phyloP scores from a whole-genome alignment of 2,329 filamentous ascomycete species.

The Sarocladium kiliense region DNA sequence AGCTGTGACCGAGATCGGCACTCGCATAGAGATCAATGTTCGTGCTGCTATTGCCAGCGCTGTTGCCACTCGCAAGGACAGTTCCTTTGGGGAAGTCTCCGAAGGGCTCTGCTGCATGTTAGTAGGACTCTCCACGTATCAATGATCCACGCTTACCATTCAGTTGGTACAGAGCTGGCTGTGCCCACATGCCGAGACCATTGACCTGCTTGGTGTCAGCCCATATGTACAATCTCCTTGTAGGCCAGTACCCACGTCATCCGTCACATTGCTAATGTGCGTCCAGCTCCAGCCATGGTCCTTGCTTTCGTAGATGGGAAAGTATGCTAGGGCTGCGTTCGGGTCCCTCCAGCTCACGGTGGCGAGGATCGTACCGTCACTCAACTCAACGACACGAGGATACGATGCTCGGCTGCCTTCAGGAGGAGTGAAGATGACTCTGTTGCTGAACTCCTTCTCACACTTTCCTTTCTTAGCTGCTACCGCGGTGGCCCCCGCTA shows the following conservation, averaged over 20 bases:
- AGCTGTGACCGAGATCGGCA: conserved; percentile 53
- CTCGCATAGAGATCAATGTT: conserved; percentile 65
- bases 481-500: background rate
- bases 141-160: conserved; percentile 35
- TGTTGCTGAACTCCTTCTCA: background rate
- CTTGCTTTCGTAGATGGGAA: conserved; percentile 44
- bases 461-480: conserved; percentile 2
- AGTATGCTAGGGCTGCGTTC: conserved; percentile 36
- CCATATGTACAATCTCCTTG: background rate
- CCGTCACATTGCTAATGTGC: conserved; percentile 55
- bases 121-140: background rate
- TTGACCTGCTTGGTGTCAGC: conserved; percentile 33
- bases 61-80: conserved; percentile 54
- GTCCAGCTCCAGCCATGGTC: conserved; percentile 55
- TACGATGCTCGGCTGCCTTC: background rate
- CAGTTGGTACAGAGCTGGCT: conserved; percentile 62
- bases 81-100: conserved; percentile 56
- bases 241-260: conserved; percentile 31
- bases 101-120: conserved; percentile 26
- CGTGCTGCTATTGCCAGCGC: conserved; percentile 47
- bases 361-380: conserved; percentile 38
- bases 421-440: background rate
- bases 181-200: conserved; percentile 61
- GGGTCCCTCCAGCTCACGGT: conserved; percentile 21
- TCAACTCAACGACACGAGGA: conserved; percentile 24